Conservation (phyloP, 495 filamentous ascomycete species). For the Echria macrotheca region DNA sequence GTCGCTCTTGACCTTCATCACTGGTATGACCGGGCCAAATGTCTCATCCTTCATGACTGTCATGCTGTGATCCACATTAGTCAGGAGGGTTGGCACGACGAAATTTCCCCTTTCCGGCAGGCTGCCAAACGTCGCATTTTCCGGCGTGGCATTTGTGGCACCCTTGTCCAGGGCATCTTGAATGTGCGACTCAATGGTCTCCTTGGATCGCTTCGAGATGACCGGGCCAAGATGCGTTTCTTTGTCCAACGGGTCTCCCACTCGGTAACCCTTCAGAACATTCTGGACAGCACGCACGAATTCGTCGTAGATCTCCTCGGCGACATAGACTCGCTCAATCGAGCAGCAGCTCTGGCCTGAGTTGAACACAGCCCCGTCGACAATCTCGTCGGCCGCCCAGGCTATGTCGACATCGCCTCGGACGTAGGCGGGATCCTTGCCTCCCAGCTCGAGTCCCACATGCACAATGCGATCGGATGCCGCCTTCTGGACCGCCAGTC, state of each 20-base stretch:
- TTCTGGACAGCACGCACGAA: slow-evolving; percentile 74
- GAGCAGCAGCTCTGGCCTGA: slow-evolving; percentile 95
- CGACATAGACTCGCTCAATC: slow-evolving; percentile 87
- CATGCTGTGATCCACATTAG: slow-evolving; percentile 80
- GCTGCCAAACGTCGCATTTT: slow-evolving; percentile 65
- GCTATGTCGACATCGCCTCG: slow-evolving; percentile 77
- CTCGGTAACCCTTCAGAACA: slow-evolving; percentile 79
- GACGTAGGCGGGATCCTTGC: slow-evolving; percentile 90
- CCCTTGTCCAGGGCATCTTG: slow-evolving; percentile 80
- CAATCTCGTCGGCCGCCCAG: slow-evolving; percentile 89
- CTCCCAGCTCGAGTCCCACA: slow-evolving; percentile 83
- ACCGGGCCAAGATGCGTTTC: slow-evolving; percentile 84
- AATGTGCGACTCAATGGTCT: slow-evolving; percentile 75
- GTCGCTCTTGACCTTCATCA: slow-evolving; percentile 86
- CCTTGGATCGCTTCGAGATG: slow-evolving; percentile 67
- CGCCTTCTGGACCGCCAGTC: slow-evolving; percentile 75
- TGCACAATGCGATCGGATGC: slow-evolving; percentile 74
- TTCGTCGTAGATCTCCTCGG: slow-evolving; percentile 71
- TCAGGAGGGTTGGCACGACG: slow-evolving; percentile 77
- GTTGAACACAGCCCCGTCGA: slow-evolving; percentile 93
- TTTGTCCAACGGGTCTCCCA: slow-evolving; percentile 78
- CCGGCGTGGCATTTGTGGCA: slow-evolving; percentile 75
- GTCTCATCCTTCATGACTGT: slow-evolving; percentile 91
- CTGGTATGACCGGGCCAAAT: slow-evolving; percentile 88
- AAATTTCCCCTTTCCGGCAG: slow-evolving; percentile 74